Percentiles rank a stretch among this genome's conserved stretches.
phyloP scores from a whole-genome alignment of 495 filamentous ascomycete genomes.

The Opeltia flavorubescens region DNA sequence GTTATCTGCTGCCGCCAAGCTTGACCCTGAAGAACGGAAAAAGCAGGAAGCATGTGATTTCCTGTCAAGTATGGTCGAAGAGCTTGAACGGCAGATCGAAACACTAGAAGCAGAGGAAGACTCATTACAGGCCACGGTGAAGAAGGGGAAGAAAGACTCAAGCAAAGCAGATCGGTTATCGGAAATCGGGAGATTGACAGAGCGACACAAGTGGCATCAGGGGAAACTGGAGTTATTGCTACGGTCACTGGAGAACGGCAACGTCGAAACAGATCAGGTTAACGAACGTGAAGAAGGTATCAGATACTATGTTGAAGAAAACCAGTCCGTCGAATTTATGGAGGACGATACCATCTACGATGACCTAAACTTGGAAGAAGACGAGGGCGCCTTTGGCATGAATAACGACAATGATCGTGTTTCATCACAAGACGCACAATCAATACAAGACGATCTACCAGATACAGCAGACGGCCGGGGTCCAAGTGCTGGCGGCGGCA shows the following conservation, averaged over 20 bases:
- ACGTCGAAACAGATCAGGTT: constrained; percentile 73
- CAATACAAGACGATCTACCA: constrained; percentile 67
- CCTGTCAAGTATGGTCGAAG: constrained; percentile 74
- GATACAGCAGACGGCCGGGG: constrained; percentile 38
- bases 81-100: constrained; percentile 86
- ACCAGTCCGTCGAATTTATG: constrained; percentile 72
- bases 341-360: constrained; percentile 95
- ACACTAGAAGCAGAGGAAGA: constrained; percentile 84
- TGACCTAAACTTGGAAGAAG: constrained; percentile 80
- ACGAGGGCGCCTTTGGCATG: constrained; percentile 77
- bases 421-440: constrained; percentile 91
- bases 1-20: constrained; percentile 71
- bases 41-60: constrained; percentile 79
- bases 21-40: constrained; percentile 90
- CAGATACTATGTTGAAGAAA: constrained; percentile 85
- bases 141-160: constrained; percentile 80
- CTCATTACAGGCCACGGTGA: constrained; percentile 70
- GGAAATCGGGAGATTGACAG: constrained; percentile 68
- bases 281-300: constrained; percentile 80
- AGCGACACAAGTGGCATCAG: constrained; percentile 94
- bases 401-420: constrained; percentile 66
- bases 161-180: constrained; percentile 74
- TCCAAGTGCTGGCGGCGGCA: constrained; percentile 28
- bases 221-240: constrained; percentile 82
- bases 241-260: constrained; percentile 82